phyloP scores from a whole-genome alignment of 768 basidiomycete species.

The Arthromyces matolae region DNA sequence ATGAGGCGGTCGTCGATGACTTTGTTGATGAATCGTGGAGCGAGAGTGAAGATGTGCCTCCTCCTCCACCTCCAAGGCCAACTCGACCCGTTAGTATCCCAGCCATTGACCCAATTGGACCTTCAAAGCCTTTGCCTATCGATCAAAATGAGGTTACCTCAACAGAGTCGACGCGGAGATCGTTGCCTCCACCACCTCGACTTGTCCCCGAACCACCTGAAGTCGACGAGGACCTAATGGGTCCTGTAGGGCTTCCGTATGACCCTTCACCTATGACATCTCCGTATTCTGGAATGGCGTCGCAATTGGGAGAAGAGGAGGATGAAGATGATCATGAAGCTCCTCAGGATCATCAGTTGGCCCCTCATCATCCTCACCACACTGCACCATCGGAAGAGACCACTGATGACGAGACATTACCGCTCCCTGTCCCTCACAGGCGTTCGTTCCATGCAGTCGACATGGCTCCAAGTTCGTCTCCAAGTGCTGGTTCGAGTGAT shows the following conservation, averaged over 20 bases:
- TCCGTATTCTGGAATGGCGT: neutral
- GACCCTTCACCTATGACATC: neutral
- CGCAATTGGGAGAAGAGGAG: too few species aligned
- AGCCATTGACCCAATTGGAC: slow-evolving; percentile 8
- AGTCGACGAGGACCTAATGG: slow-evolving; percentile 21
- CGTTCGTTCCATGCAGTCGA: slow-evolving; percentile 8
- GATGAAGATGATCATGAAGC: slow-evolving; percentile 16
- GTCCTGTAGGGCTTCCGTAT: slow-evolving; percentile 3
- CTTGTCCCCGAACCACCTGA: slow-evolving; percentile 27
- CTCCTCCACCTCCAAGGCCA: slow-evolving; percentile 16
- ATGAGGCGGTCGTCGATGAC: slow-evolving; percentile 7
- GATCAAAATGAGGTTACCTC: neutral
- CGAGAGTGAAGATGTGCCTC: slow-evolving; percentile 7
- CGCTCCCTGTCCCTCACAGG: slow-evolving; percentile 20
- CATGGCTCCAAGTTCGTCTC: too few species aligned
- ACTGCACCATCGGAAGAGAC: slow-evolving; percentile 8
- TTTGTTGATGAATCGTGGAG: slow-evolving; percentile 1
- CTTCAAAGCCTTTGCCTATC: slow-evolving; percentile 6
- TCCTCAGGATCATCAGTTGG: too few species aligned
- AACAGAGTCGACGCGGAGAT: slow-evolving; percentile 4
- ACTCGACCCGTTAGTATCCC: slow-evolving; percentile 12
- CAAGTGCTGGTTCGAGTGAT: neutral
- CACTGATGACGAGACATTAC: slow-evolving; percentile 16
- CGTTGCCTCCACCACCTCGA: slow-evolving; percentile 20
- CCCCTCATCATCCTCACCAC: slow-evolving; percentile 12